These are phyloP conservation scores for Sorghum bicolor DNA, from an alignment of 176 grass and related monocot genomes.

Conservation along the genomic window Sorghum_bicolor_NCBIv3 NC_012875.2:918501-919000, in stretches of 20 bases:
- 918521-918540: no score
- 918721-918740: not conserved
- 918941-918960: constrained; percentile 7
- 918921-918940: constrained; percentile 32
- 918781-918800: constrained; percentile 57
- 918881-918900: constrained; percentile 27
- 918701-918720: not conserved
- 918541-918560: no score
- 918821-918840: not conserved
- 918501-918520: no score
- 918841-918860: not conserved
- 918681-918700: not conserved
- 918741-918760: constrained; percentile 56
- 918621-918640: no score
- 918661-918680: not conserved
- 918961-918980: constrained; percentile 19
- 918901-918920: constrained; percentile 22
- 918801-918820: not conserved
- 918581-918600: no score
- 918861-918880: not conserved
- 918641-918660: no score
- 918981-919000: constrained; percentile 46
- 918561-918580: no score
- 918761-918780: constrained; percentile 53
- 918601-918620: no score